Evolutionary conservation across 1,284 basidiomycete genomes (phyloP).

Genomic region (Cutaneotrichosporon spelunceum): DNA sequence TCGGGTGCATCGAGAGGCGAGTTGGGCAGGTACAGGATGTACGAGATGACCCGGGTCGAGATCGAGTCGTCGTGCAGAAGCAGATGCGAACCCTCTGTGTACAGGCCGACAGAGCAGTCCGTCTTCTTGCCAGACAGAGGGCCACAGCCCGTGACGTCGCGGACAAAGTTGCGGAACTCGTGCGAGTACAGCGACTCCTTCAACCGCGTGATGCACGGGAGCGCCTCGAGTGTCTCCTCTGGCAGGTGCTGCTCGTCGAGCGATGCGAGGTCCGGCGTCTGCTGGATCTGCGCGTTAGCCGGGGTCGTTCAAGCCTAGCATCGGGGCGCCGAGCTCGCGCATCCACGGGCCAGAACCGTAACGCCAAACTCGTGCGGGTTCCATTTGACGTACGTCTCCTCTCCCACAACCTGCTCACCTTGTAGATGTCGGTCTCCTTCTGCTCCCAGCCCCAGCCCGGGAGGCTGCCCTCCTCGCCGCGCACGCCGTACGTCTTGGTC

Average conservation of each 20-base stretch:
- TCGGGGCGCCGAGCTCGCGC: neutral
- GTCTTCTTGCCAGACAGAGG: slow-evolving; percentile 86
- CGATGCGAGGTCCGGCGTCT: slow-evolving; percentile 95
- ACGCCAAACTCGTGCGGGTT: neutral
- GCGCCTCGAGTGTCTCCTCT: slow-evolving; percentile 60
- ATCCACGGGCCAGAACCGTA: neutral
- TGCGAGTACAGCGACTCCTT: slow-evolving; percentile 89
- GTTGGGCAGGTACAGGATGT: slow-evolving; percentile 95
- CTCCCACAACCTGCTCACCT: slow-evolving; percentile 56
- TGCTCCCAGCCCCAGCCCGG: slow-evolving; percentile 71
- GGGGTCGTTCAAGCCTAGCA: neutral
- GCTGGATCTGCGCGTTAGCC: slow-evolving; percentile 67
- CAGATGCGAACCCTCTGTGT: slow-evolving; percentile 82
- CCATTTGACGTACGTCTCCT: too few species aligned
- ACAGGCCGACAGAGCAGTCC: slow-evolving; percentile 93
- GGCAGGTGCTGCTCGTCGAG: slow-evolving; percentile 66
- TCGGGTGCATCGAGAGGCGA: slow-evolving; percentile 60
- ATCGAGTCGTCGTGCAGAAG: slow-evolving; percentile 99
- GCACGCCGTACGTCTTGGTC: slow-evolving; percentile 45
- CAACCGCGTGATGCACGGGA: slow-evolving; percentile 74
- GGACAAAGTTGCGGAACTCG: slow-evolving; percentile 79
- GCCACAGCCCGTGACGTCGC: slow-evolving; percentile 86
- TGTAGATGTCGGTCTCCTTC: slow-evolving; percentile 99
- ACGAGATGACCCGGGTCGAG: slow-evolving; percentile 88
- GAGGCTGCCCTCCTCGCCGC: slow-evolving; percentile 48